Conservation (phyloP, 495 filamentous ascomycete species). For the Penicilliopsis zonata region DNA sequence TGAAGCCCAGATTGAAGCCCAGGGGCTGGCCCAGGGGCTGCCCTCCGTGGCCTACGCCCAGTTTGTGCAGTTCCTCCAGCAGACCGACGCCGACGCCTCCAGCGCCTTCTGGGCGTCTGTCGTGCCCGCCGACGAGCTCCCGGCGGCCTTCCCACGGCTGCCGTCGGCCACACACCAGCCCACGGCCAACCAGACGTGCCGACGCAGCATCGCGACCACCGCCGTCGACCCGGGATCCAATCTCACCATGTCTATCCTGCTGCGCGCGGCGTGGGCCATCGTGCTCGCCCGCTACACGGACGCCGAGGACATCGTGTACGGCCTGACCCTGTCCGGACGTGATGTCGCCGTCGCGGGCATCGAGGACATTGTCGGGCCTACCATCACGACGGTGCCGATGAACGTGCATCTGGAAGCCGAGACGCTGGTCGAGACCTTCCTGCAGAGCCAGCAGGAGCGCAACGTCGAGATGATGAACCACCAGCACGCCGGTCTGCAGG, state of each 20-base stretch:
- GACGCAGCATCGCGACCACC: too few relatives aligned
- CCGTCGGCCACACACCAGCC: too few relatives aligned
- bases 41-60: too few relatives aligned
- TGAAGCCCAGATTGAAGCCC: too few relatives aligned
- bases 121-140: too few relatives aligned
- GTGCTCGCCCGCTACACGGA: conserved; percentile 11
- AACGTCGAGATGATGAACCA: conserved; percentile 20
- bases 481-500: conserved; percentile 15
- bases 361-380: conserved; percentile 26
- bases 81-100: too few relatives aligned
- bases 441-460: conserved; percentile 14
- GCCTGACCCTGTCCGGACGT: conserved; percentile 28
- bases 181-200: too few relatives aligned
- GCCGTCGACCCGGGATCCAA: too few relatives aligned
- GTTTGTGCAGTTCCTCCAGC: too few relatives aligned
- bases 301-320: conserved; percentile 28
- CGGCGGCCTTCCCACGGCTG: too few relatives aligned
- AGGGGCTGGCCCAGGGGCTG: too few relatives aligned
- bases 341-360: conserved; percentile 18
- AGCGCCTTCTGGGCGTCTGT: too few relatives aligned
- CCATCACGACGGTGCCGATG: conserved; percentile 44
- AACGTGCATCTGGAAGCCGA: conserved; percentile 19
- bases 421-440: conserved; percentile 13
- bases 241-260: not conserved
- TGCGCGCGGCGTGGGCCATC: conserved; percentile 14